Base-by-base conservation (phyloP, 352 stramenopile genomes). In the Phytopythium litorale region DNA sequence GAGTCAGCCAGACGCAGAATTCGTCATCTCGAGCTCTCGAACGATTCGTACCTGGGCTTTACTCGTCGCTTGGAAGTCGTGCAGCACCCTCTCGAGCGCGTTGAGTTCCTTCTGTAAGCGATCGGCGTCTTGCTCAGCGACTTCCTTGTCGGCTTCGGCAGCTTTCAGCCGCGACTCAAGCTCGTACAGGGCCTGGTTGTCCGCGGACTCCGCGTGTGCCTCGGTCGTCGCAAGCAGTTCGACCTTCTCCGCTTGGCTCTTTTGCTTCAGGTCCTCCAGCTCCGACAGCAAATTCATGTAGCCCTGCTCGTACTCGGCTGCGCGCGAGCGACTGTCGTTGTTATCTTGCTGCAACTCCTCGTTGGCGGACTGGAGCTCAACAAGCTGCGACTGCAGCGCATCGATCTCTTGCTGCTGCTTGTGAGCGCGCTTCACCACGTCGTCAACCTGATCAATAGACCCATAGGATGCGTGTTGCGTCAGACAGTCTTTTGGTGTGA, bases 281-380 rank as follows among this genome's bases (percentile, higher is more conserved):
- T 87, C 78, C 7, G 65, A 63, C 21, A 92, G 54, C 32, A 92
- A 51, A 16, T 73, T 50, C 62, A 89, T 61, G 58, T 90, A 92
- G 4, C 75, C 78, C 59, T 89, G 82, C 43, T 92, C 82, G 56
- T 89, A 92, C 56, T 92, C 78, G 13, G 62, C 71, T 25, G 80
- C 76, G 35, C 75, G 68, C 15, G 64, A 72, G 7, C 77, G 71
- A 1, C 73, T 52, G 16, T 84, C 77, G 1, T 56, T 66, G 18
- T 84, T 70, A 11, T 82, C 67, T 7, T 79, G 52, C 51, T 77
- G 61, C n/a, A 89, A 52, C 21, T 64, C 70, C 4, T 87, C 66
- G 18, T 64, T 87, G 40, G 33, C 72, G n/a, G 21, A 61, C 61
- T 58, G 61, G 60, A 62, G 67, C 52, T 81, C 66, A 33, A 80